Base-by-base conservation (phyloP, 2,329 filamentous ascomycete species). In the Penicillium sumatraense region DNA sequence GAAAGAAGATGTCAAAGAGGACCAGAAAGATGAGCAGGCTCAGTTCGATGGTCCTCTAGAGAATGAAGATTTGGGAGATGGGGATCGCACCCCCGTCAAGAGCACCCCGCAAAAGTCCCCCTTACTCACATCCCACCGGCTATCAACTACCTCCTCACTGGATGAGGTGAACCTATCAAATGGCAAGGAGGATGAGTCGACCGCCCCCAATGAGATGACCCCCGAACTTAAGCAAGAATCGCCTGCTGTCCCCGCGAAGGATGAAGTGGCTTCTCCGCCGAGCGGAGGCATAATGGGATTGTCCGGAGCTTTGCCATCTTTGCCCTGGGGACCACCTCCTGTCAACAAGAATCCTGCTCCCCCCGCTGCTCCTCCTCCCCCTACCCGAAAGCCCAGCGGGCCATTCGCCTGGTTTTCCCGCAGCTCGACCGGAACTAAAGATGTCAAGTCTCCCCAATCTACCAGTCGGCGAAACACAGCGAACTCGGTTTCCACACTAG, bases 331-430 rank as follows among this genome's bases (percentile, higher is more conserved):
- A 16, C 84, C 87, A 35, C 77, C 84, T 38, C 79, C 83, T 18
- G 62, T 68, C 36, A 73, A 72, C 62, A 71, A 73, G 57, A 66
- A 69, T 44, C 60, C 69, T 35, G 55, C 75, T 51, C 70, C 75
- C 35, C 71, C 73, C 21, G 72, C 78, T 41, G 72, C 76, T 18
- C 72, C 74, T 3, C 72, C 74, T 3, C 66, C 71, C 36, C 71
- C 77, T 16, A 66, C 78, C 62, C 83, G 91, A 68, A 96, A 95
- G 72, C 83, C 96, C 52, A 93, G 90, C 8, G 91, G 90, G 63
- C 91, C 89, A n/a, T 96, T 96, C 66, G 86, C 90, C 35, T 93
- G 90, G 87, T 82, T 96, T 35, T 91, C 90, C 27, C 81, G 91
- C 62, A 88, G 82, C 71, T 84, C 86, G 21, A 75, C 73, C 24